Conservation (phyloP, 441 rosid species). For the Erodium texanum region DNA sequence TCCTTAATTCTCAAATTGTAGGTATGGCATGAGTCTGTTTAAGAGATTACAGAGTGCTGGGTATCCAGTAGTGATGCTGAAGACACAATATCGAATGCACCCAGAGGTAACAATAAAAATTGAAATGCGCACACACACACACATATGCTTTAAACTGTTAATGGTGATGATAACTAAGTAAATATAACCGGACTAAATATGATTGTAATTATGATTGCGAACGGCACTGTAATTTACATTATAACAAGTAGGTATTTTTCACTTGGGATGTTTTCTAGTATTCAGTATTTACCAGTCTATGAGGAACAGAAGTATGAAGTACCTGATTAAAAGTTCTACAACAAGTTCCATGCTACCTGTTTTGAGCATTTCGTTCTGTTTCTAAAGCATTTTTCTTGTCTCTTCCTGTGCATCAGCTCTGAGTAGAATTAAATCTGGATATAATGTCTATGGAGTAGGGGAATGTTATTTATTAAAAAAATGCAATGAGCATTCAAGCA, state of each 20-base stretch:
- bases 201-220: background rate
- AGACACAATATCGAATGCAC: slow-evolving; percentile 92
- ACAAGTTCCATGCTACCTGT: no score
- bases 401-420: background rate
- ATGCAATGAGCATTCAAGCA: background rate
- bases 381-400: no score
- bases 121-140: no score
- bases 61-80: slow-evolving; percentile 89
- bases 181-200: background rate
- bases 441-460: background rate
- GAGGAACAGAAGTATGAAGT: no score
- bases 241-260: background rate
- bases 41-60: slow-evolving; percentile 94
- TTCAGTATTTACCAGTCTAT: background rate
- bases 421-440: background rate
- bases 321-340: no score
- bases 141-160: background rate
- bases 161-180: background rate
- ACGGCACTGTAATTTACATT: background rate
- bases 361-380: no score
- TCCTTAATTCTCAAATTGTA: slow-evolving; percentile 23
- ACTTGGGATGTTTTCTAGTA: background rate
- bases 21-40: slow-evolving; percentile 85
- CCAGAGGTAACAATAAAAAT: slow-evolving; percentile 48
- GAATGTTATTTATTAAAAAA: background rate